Evolutionary conservation across 306 rosid genomes (phyloP).

Genomic region (Phaseolus lunatus): DNA sequence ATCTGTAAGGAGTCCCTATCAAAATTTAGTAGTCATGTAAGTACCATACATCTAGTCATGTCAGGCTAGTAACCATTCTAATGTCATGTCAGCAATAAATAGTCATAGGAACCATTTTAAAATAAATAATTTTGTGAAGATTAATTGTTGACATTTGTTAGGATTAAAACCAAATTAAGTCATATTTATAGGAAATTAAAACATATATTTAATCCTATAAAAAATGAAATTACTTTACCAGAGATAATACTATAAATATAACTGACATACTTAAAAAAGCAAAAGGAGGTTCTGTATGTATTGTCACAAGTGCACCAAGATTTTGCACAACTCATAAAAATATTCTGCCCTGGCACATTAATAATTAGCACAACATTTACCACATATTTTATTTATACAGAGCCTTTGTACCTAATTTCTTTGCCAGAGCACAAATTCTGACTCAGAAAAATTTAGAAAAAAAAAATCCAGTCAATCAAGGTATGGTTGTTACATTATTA

Average conservation of each 20-base stretch:
- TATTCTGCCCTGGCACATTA: not conserved
- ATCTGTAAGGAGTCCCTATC: no score
- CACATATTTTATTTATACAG: constrained; percentile 17
- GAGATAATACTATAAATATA: not conserved
- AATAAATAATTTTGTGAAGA: not conserved
- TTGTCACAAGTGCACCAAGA: constrained; percentile 29
- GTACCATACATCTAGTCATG: not conserved
- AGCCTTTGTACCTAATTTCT: constrained; percentile 11
- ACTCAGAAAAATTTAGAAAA: constrained; percentile 2
- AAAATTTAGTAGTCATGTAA: not conserved
- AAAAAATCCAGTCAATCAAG: no score
- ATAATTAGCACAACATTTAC: not conserved
- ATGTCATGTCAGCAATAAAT: not conserved
- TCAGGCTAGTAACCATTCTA: not conserved
- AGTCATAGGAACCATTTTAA: not conserved
- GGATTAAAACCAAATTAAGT: not conserved
- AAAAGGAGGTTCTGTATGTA: constrained; percentile 2
- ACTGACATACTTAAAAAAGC: constrained; percentile 7
- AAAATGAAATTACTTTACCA: constrained; percentile 13
- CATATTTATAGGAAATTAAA: not conserved
- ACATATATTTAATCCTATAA: not conserved
- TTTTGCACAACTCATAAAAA: constrained; percentile 18
- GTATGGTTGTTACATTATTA: no score
- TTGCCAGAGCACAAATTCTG: not conserved
- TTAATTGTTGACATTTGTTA: not conserved